Evolutionary conservation across 352 stramenopile genomes (phyloP), one percentile per base, ranked within the genome.

Genomic region (Globisporangium paroecandrum): DNA sequence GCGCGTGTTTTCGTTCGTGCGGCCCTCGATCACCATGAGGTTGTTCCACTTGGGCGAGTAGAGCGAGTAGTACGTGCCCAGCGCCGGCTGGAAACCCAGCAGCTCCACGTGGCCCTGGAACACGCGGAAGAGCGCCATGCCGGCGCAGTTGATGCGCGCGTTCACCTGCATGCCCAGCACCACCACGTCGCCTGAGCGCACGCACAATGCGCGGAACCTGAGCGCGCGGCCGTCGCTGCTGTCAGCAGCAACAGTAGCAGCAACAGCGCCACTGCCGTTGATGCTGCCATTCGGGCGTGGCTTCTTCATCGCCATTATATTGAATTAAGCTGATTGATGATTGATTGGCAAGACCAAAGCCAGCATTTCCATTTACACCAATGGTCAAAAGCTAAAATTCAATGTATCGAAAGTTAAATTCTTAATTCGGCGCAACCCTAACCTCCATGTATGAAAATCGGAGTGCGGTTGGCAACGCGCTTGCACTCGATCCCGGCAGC

Each of bases 41-140:
- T 77, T 90, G 66, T 73, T 91, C 88, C 88, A 96, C 64, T 91
- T 91, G 53, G 88, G 88, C 64, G 88, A 94, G 65, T 90, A 82
- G 43, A 96, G 69, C 25, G 87, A 79, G 70, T 85, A 94, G 75
- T 96, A 96, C 32, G 83, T 81, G 34, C 85, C 86, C 20, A 84
- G 64, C 27, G 81, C 74, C n/a, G 82, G 84, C 20, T 69, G 77
- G 66, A 87, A 96, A 60, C 88, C 88, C 62, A 91, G 68, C 53
- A 93, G 74, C 57, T 89, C 77, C 7, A 87, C 83, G 57, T 86
- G 77, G 18, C 88, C 88, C 67, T 94, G 86, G 76, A 93, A 94
- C 22, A 96, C 76, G 10, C 88, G 88, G 58, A 96, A 66, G 34
- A 93, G 78, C 54, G 75, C 71, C 81, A 91, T 91, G 27, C 88